Evolutionary conservation across 306 rosid species (phyloP), one percentile per base, ranked within the genome.

Genomic region (Dryas alaskensis): DNA sequence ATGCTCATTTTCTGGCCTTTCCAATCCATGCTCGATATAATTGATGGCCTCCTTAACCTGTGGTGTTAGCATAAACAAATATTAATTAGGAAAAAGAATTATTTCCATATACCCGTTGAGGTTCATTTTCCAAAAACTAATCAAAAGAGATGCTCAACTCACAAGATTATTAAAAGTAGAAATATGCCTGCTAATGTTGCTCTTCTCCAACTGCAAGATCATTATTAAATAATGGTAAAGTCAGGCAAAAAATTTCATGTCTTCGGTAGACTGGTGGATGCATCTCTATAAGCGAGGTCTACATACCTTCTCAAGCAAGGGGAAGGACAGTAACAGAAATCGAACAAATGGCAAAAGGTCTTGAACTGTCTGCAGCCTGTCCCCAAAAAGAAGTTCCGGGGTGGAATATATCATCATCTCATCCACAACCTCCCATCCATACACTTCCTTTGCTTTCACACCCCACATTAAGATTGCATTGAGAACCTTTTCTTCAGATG

Each of bases 401-500:
- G 67, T 80, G 54, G 89, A 89, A 81, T 77, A 73, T 22, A 54
- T 73, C 72, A 93, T 85, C 78, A 88, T 86, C 72, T 85, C 92
- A 81, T 87, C 94, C 62, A 91, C 90, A 44, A 74, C 79, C 74
- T 85, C 97, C 98, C 97, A 93, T 62, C 84, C 92, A 83, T 78
- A 80, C 50, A 84, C 73, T 70, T 87, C 89, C 64, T 86, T 83
- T 53, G 89, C 86, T 75, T 87, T 80, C 78, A 85, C 78, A 76
- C 96, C 97, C 87, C 88, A 93, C 86, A 87, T 82, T 64, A 89
- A 79, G 83, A 94, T 88, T 73, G 97, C 96, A 81, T 91, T 85
- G 42, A 94, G 88, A 76, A 94, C 92, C 79, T 88, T 91, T 82
- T 94, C 98, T 88, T 94, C 98, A 22, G 92, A 91, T 60, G 98